Conservation (phyloP, 169 alveolate genomes). For the Perkinsus olseni region DNA sequence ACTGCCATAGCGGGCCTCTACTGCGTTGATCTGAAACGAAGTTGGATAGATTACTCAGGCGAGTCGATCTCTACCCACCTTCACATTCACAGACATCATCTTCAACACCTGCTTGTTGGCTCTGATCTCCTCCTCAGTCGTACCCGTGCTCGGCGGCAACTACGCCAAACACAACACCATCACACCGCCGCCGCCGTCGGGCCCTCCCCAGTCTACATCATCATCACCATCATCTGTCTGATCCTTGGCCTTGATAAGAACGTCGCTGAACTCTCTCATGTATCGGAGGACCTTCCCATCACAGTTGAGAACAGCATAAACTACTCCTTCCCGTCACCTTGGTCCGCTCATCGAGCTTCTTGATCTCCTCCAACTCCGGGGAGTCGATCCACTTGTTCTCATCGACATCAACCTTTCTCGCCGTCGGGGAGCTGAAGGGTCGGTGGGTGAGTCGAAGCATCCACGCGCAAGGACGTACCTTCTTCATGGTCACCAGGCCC, state of each 20-base stretch:
- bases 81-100: background rate
- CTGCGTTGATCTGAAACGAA: background rate
- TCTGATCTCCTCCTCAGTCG: background rate
- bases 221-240: background rate
- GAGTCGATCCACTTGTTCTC: background rate
- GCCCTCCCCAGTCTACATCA: background rate
- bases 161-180: background rate
- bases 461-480: too few species aligned
- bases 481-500: background rate
- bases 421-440: background rate
- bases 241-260: background rate
- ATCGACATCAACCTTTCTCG: background rate
- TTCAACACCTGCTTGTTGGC: background rate
- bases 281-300: background rate
- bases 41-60: too few species aligned
- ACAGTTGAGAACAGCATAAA: background rate
- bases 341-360: background rate
- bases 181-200: background rate
- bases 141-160: background rate
- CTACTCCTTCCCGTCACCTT: background rate
- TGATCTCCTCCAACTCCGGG: background rate
- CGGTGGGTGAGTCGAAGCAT: too few species aligned
- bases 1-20: background rate
- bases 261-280: background rate
- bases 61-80: background rate